These are phyloP conservation scores for Lumnitzera racemosa DNA, from an alignment of 345 rosid species.

Conservation along the genomic window DNA sequence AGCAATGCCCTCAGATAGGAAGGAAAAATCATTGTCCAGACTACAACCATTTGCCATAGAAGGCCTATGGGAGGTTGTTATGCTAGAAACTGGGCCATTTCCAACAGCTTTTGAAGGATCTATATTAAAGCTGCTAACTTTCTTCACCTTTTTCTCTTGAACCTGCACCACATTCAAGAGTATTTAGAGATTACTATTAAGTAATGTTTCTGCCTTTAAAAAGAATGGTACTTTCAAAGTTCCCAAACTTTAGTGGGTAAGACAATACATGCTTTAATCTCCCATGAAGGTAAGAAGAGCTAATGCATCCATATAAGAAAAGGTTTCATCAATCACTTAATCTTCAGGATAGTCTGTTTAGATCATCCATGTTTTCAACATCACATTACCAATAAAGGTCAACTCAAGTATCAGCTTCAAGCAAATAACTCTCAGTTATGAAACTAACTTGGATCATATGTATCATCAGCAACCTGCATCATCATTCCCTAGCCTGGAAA, in stretches of 20 bases:
- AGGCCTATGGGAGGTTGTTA: conserved; percentile 25
- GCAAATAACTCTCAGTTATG: too few relatives aligned
- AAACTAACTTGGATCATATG: too few relatives aligned
- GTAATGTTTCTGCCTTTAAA: neutral
- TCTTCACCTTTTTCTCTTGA: conserved; percentile 92
- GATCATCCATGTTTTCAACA: neutral
- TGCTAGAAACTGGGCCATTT: conserved; percentile 39
- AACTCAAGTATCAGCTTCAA: too few relatives aligned
- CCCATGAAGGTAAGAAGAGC: too few relatives aligned
- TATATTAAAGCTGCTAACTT: conserved; percentile 71
- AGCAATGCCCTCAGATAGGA: conserved; percentile 59
- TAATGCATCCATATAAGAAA: too few relatives aligned
- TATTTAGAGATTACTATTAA: conserved; percentile 2
- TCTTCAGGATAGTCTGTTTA: too few relatives aligned
- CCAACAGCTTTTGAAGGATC: conserved; percentile 41
- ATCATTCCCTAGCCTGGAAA: too few relatives aligned
- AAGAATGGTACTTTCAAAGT: neutral
- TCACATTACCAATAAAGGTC: too few relatives aligned
- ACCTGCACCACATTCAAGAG: conserved; percentile 39
- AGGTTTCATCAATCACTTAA: too few relatives aligned
- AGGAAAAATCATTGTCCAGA: conserved; percentile 40
- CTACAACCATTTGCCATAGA: conserved; percentile 43
- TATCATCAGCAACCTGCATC: too few relatives aligned
- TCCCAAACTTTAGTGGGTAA: neutral
- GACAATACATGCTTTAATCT: too few relatives aligned